Conservation (phyloP, 2,329 filamentous ascomycete species). For the Ophiocordyceps sinensis region DNA sequence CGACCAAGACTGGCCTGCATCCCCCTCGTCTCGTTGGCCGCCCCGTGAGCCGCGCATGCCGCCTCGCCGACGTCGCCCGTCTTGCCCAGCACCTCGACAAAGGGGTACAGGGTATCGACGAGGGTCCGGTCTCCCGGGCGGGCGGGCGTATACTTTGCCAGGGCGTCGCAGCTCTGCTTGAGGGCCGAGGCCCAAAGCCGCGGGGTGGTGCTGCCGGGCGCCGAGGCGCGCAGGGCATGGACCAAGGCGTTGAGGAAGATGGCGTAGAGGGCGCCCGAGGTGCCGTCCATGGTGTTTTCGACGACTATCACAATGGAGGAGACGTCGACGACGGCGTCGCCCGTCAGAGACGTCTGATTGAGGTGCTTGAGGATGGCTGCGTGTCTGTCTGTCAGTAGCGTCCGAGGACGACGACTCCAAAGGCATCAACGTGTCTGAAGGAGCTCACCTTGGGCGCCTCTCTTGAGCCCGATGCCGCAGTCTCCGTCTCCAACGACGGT, state of each 20-base stretch:
- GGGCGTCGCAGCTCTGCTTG: constrained; percentile 51
- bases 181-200: constrained; percentile 50
- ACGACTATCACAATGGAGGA: constrained; percentile 37
- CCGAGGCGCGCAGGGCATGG: constrained; percentile 36
- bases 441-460: constrained; percentile 60
- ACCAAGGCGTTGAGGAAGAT: constrained; percentile 85
- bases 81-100: constrained; percentile 55
- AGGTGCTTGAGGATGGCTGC: constrained; percentile 39
- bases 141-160: constrained; percentile 79
- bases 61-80: constrained; percentile 57
- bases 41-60: constrained; percentile 58
- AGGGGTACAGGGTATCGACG: constrained; percentile 80
- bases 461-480: constrained; percentile 73
- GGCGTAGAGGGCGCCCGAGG: constrained; percentile 48
- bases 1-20: constrained; percentile 80
- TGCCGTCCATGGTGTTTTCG: constrained; percentile 46
- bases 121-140: constrained; percentile 80
- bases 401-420: background rate
- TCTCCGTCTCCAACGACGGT: constrained; percentile 84
- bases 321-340: constrained; percentile 38
- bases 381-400: background rate
- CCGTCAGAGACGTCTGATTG: constrained; percentile 25
- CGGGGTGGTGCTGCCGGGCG: constrained; percentile 23
- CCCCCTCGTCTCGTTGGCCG: constrained; percentile 71
- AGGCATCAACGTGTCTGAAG: background rate